Evolutionary conservation across 1,139 yeast genomes (phyloP).

Genomic region (Scheffersomyces illinoinensis): DNA sequence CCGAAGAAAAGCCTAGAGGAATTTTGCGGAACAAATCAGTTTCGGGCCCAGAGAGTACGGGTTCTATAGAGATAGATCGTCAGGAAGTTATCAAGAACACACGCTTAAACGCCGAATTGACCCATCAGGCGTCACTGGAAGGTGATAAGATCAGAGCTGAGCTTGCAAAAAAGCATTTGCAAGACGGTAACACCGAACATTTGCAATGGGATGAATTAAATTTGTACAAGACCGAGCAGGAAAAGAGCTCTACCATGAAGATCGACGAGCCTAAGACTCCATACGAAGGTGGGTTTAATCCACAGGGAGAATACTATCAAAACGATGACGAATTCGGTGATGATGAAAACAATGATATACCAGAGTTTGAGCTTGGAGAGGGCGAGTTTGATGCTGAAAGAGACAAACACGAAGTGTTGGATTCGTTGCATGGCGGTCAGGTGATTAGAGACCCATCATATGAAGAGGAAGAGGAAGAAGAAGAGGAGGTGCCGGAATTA

Average conservation of each 20-base stretch:
- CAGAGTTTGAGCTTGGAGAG: conserved; percentile 44
- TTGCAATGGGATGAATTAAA: conserved; percentile 77
- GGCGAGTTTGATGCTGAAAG: conserved; percentile 46
- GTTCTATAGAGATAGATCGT: conserved; percentile 35
- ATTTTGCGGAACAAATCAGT: conserved; percentile 41
- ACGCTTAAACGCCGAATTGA: conserved; percentile 39
- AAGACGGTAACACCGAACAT: conserved; percentile 23
- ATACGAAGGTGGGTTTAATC: conserved; percentile 89
- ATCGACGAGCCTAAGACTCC: conserved; percentile 98
- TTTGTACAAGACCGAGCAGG: conserved; percentile 65
- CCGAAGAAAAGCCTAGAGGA: conserved; percentile 35
- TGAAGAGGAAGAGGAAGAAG: conserved; percentile 28
- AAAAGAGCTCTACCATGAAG: conserved; percentile 72
- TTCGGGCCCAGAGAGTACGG: conserved; percentile 7
- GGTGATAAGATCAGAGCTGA: conserved; percentile 45
- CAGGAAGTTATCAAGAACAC: conserved; percentile 49
- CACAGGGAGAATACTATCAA: conserved; percentile 78
- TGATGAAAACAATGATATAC: conserved; percentile 35
- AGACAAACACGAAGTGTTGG: conserved; percentile 18
- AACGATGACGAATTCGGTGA: conserved; percentile 59
- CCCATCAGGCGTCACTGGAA: conserved; percentile 24
- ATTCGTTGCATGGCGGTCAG: conserved; percentile 43
- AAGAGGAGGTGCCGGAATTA: conserved; percentile 36
- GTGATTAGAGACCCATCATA: conserved; percentile 23
- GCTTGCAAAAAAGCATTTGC: conserved; percentile 24